Evolutionary conservation across 2,329 filamentous ascomycete species (phyloP), one percentile per base, ranked within the genome.

Genomic region (Pyrenophora teres): DNA sequence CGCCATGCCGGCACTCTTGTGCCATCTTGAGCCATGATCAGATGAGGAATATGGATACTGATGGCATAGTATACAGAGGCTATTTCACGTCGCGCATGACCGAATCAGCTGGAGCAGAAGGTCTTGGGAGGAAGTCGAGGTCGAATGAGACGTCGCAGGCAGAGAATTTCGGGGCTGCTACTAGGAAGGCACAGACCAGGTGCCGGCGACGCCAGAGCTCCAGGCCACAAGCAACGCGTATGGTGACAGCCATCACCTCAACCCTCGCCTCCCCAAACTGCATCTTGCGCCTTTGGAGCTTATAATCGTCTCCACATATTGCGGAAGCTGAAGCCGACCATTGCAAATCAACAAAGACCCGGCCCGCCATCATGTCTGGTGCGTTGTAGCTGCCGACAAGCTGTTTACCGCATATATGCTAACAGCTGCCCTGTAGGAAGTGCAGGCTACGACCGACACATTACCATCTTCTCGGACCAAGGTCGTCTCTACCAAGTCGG

Each of bases 391-490:
- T 46, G 37, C 54, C 59, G 57, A 30, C 25, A 39, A 54, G 44
- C 52, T 54, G 52, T 50, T 51, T 57, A 53, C 40, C 46, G 45
- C 54, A 51, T 42, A 51, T 32, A 50, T 67, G 65, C 70, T 73
- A 63, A 73, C 68, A 60, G 52, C 58, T 55, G 38, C 54, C 53
- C 52, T 66, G 49, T 39, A 73, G 69, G 69, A 69, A 73, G 69
- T 63, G 69, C 70, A 78, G 92, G 91, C 73, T 97, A 95, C 80
- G 94, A 99, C 80, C 87, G 94, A 82, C 94, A 99, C 80, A 99
- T 99, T 72, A 99, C 94, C 75, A 97, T 99, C 83, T 99, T 99
- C 82, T 97, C 94, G 57, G 94, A 99, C 77, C 92, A 97, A 80
- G 94, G 94, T 72, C 87, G 94, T 76, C 83, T 99, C 76, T 99